Evolutionary conservation across 2,329 filamentous ascomycete genomes (phyloP).

Genomic region (Colletotrichum noveboracense): DNA sequence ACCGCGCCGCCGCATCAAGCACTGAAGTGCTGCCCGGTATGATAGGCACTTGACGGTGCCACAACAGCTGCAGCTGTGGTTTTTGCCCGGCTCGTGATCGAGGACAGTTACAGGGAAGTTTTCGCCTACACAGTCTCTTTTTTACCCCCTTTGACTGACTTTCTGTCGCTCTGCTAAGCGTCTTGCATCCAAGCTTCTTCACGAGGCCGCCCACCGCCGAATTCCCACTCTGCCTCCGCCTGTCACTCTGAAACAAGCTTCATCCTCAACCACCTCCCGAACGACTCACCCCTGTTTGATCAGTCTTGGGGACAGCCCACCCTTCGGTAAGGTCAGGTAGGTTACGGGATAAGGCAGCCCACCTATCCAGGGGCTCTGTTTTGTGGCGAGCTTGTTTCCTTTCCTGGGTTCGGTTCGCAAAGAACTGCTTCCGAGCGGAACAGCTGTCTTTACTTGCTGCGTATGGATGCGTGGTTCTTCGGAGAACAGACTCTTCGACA

Average conservation of each 20-base stretch:
- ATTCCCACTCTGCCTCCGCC: not conserved
- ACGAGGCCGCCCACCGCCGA: not conserved
- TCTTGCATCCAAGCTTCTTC: not conserved
- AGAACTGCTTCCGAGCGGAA: not conserved
- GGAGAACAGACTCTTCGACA: not conserved
- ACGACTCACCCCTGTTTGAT: not conserved
- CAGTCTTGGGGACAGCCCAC: not conserved
- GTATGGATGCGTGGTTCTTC: not conserved
- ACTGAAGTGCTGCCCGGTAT: not conserved
- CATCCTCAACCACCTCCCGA: conserved; percentile 1
- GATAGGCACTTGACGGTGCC: not conserved
- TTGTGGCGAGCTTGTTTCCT: not conserved
- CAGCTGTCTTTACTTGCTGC: not conserved
- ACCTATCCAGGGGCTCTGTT: not conserved
- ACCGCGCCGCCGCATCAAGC: not conserved
- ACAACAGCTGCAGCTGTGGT: not conserved
- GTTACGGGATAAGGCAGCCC: not conserved
- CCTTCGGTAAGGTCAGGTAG: not conserved
- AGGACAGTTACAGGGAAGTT: not conserved
- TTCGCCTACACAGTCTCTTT: not conserved
- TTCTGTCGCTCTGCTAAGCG: not conserved
- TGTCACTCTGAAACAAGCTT: conserved; percentile 18
- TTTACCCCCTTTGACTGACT: not conserved
- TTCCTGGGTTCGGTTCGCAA: not conserved
- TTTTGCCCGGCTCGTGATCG: not conserved